Base-by-base conservation (phyloP, 345 rosid species). In the Eutrema heterophyllum region DNA sequence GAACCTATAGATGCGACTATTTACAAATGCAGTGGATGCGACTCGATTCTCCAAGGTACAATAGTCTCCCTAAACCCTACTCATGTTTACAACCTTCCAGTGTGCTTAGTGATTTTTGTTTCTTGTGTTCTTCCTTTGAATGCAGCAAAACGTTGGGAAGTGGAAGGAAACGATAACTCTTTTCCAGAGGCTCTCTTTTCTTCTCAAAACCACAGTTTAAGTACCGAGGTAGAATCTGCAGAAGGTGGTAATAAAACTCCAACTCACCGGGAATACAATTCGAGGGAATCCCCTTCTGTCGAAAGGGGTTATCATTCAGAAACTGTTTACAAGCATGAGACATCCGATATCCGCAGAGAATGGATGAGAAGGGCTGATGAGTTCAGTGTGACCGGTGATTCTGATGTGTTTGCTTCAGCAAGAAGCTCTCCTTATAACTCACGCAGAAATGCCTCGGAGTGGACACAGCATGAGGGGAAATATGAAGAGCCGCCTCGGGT, bases 11-110 rank as follows among this genome's bases (percentile, higher is more conserved):
- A 86, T 81, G 60, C 84, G 14, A 84, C 82, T 40, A 73, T 83
- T 1, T 90, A 90, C 69, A 44, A 53, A 74, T 92, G 97, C 62
- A 91, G 96, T 71, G 84, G 83, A 38, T 92, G 98, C 39, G 67
- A 71, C 64, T 44, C 85, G 0, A 58, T 65, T 81, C 93, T 92
- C 45, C 85, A 72, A 68, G 97, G 98, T 92, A 81, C 64, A 26
- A 5, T 16, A 45, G 33, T 36, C 26, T 64, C 9, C 9, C 14
- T 8, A n/a, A 35, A 30, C 48, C 64, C 14, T 70, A 64, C 62
- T 30, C 29, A 29, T 48, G 38, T 54, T 14, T 15, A 30, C 57
- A 38, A 35, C 15, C 27, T 16, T 36, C 60, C 40, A 21, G 64
- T 50, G 46, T 64, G 61, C 56, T 57, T 49, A 77, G 26, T 48